phyloP scores from a whole-genome alignment of 805 yeast genomes.

The Candida manassasensis region DNA sequence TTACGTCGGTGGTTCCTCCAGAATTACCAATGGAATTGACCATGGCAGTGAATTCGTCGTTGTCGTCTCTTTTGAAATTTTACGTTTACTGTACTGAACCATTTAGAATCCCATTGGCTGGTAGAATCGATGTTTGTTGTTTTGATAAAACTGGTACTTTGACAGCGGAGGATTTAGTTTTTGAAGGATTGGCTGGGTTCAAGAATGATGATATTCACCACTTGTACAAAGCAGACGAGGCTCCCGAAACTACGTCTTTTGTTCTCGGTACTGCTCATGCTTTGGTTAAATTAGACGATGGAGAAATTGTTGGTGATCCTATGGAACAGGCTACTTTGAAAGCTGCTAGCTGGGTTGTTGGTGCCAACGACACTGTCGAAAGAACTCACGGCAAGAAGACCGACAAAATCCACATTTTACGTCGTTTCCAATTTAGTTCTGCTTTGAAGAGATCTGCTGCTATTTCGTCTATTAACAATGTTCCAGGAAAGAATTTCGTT shows the following conservation, averaged over 20 bases:
- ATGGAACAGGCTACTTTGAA: conserved; percentile 96
- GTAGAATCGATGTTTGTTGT: conserved; percentile 97
- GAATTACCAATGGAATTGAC: conserved; percentile 99
- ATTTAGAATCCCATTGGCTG: conserved; percentile 95
- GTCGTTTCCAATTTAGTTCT: conserved; percentile 96
- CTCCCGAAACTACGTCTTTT: conserved; percentile 62
- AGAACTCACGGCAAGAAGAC: conserved; percentile 28
- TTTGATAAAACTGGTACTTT: conserved; percentile 98
- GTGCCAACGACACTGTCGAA: conserved; percentile 65
- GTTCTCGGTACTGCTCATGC: conserved; percentile 96
- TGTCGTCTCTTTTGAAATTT: conserved; percentile 80
- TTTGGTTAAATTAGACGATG: conserved; percentile 87
- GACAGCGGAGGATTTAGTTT: conserved; percentile 93
- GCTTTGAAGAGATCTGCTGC: conserved; percentile 93
- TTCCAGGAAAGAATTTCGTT: conserved; percentile 54
- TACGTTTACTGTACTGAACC: conserved; percentile 97
- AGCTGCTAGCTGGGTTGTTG: conserved; percentile 82
- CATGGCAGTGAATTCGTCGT: conserved; percentile 92
- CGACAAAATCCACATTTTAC: conserved; percentile 64
- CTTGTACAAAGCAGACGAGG: conserved; percentile 52
- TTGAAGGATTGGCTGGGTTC: conserved; percentile 94
- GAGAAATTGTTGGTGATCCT: conserved; percentile 97
- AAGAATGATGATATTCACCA: conserved; percentile 47
- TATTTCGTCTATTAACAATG: conserved; percentile 53
- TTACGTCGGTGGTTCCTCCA: conserved; percentile 98